Evolutionary conservation across 1,284 basidiomycete species (phyloP), one percentile per base, ranked within the genome.

Genomic region (Leccinum angustisporum): DNA sequence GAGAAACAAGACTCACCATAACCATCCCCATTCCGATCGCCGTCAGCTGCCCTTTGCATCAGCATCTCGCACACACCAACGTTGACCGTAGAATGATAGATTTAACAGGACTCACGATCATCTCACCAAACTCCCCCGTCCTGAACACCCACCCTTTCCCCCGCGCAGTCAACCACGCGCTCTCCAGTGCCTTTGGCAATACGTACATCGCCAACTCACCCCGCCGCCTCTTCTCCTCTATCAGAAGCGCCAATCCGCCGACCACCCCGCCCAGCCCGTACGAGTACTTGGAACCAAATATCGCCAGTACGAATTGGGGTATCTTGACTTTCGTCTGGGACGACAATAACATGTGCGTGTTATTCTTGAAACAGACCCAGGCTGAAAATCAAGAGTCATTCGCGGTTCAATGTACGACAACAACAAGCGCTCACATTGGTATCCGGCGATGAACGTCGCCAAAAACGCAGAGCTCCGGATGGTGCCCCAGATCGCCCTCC

Each of bases 171-270:
- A 88, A 82, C 95, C 96, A 98, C 11, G 86, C 86, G 60, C 91
- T 91, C 78, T 97, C 94, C 52, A 97, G 75, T 0, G 87, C 92
- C 75, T 95, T 94, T n/a, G 96, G 96, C 46, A 98, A 78, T 4
- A 95, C 94, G 75, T 97, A 99, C 89, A 97, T 96, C 31, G 96
- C 94, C 65, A 97, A 78, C 76, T 97, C 94, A 3, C 86, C 87
- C 13, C 94, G 81, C 14, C 94, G 80, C 57, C 87, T 80, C 75
- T 87, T 90, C 71, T 95, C 94, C 72, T 99, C 97, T 4, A 97
- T 84, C 60, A 98, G 87, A 46, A 98, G 79, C 13, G 92, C 85
- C 3, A 96, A 70, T 16, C 91, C 94, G 9, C 91, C 84, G 5
- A 88, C 74, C 62, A 95, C 83, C 0, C 95, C 96, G 5, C 87